Evolutionary conservation across 164 flowering plant species (phyloP).

Genomic region (Kingdonia uniflora): DNA sequence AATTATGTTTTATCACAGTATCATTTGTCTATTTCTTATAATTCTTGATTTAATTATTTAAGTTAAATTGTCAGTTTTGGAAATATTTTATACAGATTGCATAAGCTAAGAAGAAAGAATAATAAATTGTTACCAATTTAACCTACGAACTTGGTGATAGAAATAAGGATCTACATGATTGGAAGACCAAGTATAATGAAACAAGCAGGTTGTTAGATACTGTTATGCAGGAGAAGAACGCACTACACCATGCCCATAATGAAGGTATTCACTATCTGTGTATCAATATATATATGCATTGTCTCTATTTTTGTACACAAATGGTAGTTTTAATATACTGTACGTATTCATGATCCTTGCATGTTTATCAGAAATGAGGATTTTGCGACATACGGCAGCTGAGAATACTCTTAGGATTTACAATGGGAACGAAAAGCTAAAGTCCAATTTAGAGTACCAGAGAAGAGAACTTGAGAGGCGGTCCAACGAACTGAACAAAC

Average conservation of each 20-base stretch:
- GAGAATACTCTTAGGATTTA: constrained; percentile 32
- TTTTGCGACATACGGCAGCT: constrained; percentile 28
- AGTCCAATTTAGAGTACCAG: constrained; percentile 29
- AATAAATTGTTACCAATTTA: constrained; percentile 52
- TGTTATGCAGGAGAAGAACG: constrained; percentile 53
- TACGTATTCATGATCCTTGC: no score
- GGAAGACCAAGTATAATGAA: constrained; percentile 36
- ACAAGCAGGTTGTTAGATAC: constrained; percentile 25
- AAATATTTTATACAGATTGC: no score
- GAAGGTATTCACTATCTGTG: constrained; percentile 39
- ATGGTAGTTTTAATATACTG: no score
- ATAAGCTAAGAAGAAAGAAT: constrained; percentile 54
- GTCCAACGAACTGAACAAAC: constrained; percentile 28
- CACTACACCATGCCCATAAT: constrained; percentile 49
- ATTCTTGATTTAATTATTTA: no score
- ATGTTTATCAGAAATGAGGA: constrained; percentile 30
- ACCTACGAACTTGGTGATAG: constrained; percentile 58
- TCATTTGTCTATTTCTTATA: no score
- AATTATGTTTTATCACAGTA: no score
- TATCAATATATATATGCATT: background rate
- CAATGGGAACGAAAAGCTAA: constrained; percentile 38
- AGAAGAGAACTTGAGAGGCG: constrained; percentile 28
- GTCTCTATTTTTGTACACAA: no score
- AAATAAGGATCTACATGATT: constrained; percentile 44
- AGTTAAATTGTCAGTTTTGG: no score